A percentile compares a stretch with the other conserved stretches of the same genome.
Conservation (phyloP, 306 rosid species). For the Senna siamea region DNA sequence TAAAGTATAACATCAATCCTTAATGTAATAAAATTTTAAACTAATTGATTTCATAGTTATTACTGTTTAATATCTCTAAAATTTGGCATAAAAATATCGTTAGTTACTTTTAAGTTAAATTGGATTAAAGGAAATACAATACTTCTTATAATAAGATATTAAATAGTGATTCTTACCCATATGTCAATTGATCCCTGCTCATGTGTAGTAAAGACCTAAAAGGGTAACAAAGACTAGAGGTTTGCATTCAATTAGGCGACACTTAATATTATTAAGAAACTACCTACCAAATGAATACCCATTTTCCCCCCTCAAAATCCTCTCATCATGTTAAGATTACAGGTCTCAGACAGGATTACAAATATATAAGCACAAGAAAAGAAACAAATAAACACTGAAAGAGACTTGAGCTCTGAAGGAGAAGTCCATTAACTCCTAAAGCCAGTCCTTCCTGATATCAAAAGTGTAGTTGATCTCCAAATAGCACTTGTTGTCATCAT, state of each 20-base stretch:
- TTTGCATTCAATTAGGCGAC: slow-evolving; percentile 27
- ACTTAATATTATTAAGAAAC: slow-evolving; percentile 51
- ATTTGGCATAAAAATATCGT: no score
- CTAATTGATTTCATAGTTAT: no score
- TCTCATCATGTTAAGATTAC: slow-evolving; percentile 54
- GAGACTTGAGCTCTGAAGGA: slow-evolving; percentile 42
- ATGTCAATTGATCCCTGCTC: no score
- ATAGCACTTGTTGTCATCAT: slow-evolving; percentile 90
- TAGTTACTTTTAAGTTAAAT: no score
- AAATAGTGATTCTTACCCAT: no score
- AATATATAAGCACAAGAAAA: slow-evolving; percentile 43
- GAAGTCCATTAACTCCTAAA: slow-evolving; percentile 37
- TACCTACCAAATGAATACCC: slow-evolving; percentile 45
- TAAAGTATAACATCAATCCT: no score
- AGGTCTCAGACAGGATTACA: slow-evolving; percentile 51
- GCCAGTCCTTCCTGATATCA: slow-evolving; percentile 86
- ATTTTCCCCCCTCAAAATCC: slow-evolving; percentile 40
- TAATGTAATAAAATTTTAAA: no score
- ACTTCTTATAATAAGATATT: no score
- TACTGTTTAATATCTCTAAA: no score
- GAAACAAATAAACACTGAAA: slow-evolving; percentile 46
- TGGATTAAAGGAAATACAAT: no score
- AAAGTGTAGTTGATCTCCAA: slow-evolving; percentile 90
- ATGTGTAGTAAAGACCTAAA: no score
- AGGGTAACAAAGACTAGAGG: background rate